A percentile compares a stretch with the other conserved stretches of the same genome.
Conservation (phyloP, 768 basidiomycete species). For the Lentinula lateritia region DNA sequence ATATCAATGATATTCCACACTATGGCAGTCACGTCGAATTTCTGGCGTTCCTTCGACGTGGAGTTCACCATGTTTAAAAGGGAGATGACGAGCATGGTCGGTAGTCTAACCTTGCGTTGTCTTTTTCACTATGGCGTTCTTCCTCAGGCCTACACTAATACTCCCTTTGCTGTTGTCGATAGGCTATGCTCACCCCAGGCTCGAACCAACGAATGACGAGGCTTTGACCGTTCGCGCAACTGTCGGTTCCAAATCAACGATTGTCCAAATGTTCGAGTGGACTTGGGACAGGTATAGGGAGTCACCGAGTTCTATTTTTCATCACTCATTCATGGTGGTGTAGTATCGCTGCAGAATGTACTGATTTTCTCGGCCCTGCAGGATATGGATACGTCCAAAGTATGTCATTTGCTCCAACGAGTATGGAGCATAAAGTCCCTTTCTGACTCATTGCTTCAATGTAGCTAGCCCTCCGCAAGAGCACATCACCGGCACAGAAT, state of each 20-base stretch:
- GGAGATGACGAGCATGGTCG: not conserved
- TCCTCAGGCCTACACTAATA: not conserved
- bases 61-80: not conserved
- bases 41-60: not conserved
- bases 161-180: not conserved
- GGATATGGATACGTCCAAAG: constrained; percentile 71
- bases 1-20: not conserved
- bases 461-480: constrained; percentile 45
- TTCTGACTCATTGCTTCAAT: constrained; percentile 34
- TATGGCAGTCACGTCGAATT: not conserved
- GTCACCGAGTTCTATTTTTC: not conserved
- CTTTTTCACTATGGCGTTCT: not conserved
- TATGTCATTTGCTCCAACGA: constrained; percentile 36
- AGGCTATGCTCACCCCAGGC: not conserved
- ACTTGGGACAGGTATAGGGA: constrained; percentile 33
- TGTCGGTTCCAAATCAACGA: constrained; percentile 36
- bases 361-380: constrained; percentile 60
- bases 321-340: constrained; percentile 22
- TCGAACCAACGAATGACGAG: not conserved
- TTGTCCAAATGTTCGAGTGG: constrained; percentile 73
- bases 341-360: constrained; percentile 58
- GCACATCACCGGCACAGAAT: constrained; percentile 51
- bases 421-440: constrained; percentile 27
- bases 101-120: not conserved
- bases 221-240: constrained; percentile 11